Conservation (phyloP, 306 rosid species). For the Cucurbita maxima region DNA sequence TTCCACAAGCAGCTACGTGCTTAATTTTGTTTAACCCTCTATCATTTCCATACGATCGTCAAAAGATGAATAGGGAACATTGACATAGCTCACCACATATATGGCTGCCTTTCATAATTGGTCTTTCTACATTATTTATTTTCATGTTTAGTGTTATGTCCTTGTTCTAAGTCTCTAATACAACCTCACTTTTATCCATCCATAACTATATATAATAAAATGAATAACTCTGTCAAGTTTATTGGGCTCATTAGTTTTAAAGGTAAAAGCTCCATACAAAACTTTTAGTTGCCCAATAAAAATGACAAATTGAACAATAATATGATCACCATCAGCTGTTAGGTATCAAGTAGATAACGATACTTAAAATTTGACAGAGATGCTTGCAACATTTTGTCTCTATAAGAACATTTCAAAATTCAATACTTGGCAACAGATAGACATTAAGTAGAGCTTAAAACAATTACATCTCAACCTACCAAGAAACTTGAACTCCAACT, state of each 20-base stretch:
- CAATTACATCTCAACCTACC: conserved; percentile 26
- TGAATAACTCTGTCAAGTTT: background rate
- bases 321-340: background rate
- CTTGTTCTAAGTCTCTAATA: background rate
- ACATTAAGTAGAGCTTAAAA: background rate
- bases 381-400: background rate
- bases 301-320: background rate
- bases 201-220: background rate
- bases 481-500: conserved; percentile 60
- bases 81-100: background rate
- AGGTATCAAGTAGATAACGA: background rate
- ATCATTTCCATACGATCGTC: background rate
- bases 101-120: background rate
- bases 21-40: background rate
- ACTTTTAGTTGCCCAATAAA: background rate
- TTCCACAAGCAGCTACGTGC: background rate
- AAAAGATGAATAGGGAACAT: background rate
- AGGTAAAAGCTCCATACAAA: background rate
- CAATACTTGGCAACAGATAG: background rate
- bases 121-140: background rate
- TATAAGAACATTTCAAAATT: background rate
- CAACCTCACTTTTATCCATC: background rate
- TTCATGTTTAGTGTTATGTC: background rate
- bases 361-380: background rate
- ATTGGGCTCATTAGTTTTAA: background rate